Percentiles rank a stretch among this genome's conserved stretches.
Evolutionary conservation across 805 yeast genomes (phyloP).

Genomic region (Isabelozyma gotoi): DNA sequence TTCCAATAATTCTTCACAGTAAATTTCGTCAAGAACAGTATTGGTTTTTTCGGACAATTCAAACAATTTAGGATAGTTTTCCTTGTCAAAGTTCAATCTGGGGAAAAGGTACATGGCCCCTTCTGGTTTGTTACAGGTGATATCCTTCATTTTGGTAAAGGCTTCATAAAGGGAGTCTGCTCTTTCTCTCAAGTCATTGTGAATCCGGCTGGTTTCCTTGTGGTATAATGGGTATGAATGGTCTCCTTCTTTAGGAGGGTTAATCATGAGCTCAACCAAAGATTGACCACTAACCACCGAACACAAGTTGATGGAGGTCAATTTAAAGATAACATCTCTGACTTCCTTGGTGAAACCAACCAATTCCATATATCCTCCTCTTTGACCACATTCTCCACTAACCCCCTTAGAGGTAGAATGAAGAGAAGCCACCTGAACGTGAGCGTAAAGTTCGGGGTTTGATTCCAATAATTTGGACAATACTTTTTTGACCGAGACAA

Average conservation of each 20-base stretch:
- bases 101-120: slow-evolving; percentile 99
- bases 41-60: slow-evolving; percentile 57
- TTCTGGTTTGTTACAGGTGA: slow-evolving; percentile 82
- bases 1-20: slow-evolving; percentile 81
- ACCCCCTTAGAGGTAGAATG: slow-evolving; percentile 99
- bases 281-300: slow-evolving; percentile 97
- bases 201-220: slow-evolving; percentile 62
- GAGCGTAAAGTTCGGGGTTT: slow-evolving; percentile 55
- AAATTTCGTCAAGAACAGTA: slow-evolving; percentile 78
- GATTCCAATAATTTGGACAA: slow-evolving; percentile 59
- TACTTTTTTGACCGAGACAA: slow-evolving; percentile 81
- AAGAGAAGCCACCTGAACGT: slow-evolving; percentile 86
- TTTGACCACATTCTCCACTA: slow-evolving; percentile 98
- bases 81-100: slow-evolving; percentile 54
- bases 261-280: slow-evolving; percentile 85
- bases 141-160: slow-evolving; percentile 75
- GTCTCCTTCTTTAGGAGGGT: slow-evolving; percentile 83
- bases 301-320: slow-evolving; percentile 89
- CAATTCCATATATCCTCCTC: slow-evolving; percentile 98
- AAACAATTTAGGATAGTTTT: slow-evolving; percentile 51
- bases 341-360: slow-evolving; percentile 76
- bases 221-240: slow-evolving; percentile 68
- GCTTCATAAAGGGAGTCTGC: slow-evolving; percentile 66
- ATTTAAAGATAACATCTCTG: slow-evolving; percentile 68
- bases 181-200: slow-evolving; percentile 59